These are phyloP conservation scores for Ailanthus altissimus DNA, from an alignment of 345 rosid species.

Conservation along the genomic window DNA sequence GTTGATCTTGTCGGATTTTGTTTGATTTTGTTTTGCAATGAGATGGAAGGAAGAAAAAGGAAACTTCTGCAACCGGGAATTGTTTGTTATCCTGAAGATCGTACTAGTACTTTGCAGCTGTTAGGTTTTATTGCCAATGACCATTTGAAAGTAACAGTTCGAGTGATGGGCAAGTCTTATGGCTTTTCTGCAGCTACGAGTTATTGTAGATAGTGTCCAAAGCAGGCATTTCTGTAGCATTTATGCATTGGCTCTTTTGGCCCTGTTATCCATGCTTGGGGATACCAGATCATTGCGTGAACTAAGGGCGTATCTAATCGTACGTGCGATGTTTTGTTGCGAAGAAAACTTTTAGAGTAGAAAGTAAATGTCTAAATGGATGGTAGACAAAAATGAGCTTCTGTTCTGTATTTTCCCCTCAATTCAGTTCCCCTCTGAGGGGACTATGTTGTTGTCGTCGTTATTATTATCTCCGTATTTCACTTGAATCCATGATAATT, in stretches of 20 bases:
- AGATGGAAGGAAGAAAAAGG: constrained; percentile 1
- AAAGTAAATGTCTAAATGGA: not conserved
- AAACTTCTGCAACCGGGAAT: not conserved
- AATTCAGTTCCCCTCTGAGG: not conserved
- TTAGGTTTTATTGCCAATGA: not conserved
- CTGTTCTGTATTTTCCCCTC: not conserved
- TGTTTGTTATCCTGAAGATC: not conserved
- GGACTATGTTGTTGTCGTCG: not conserved
- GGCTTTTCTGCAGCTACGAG: constrained; percentile 8
- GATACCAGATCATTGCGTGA: not conserved
- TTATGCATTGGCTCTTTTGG: not conserved
- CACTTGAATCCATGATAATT: not conserved
- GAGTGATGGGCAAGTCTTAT: not conserved
- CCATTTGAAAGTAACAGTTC: not conserved
- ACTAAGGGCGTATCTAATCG: too few relatives aligned
- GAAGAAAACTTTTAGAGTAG: not conserved
- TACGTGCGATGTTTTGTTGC: not conserved
- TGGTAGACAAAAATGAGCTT: not conserved
- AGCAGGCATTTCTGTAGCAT: not conserved
- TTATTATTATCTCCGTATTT: not conserved
- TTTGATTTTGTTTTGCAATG: constrained; percentile 14
- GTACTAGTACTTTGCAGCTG: not conserved
- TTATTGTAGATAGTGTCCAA: constrained; percentile 1
- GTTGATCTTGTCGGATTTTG: constrained; percentile 4
- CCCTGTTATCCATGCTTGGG: not conserved